Conservation (phyloP, 495 filamentous ascomycete species). For the Hypomontagnella submonticulosa region DNA sequence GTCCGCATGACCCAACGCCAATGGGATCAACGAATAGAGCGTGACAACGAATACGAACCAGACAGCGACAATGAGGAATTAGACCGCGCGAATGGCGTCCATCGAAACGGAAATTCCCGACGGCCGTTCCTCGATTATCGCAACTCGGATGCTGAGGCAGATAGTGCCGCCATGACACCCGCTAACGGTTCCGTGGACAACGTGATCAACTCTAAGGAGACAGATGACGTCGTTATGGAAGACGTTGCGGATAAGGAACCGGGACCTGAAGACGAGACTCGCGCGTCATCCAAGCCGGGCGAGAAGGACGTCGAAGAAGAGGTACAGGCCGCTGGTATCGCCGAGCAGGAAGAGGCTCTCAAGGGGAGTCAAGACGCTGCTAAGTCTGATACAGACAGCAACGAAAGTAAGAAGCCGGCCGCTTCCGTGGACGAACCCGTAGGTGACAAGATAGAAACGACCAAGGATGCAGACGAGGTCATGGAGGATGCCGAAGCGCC, state of each 20-base stretch:
- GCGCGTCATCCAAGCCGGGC: slow-evolving; percentile 47
- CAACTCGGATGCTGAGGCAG: slow-evolving; percentile 74
- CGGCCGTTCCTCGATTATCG: slow-evolving; percentile 77
- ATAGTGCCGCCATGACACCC: slow-evolving; percentile 69
- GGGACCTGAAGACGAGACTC: slow-evolving; percentile 38
- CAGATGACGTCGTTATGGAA: slow-evolving; percentile 73
- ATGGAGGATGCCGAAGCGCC: slow-evolving; percentile 43
- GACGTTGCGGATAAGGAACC: slow-evolving; percentile 58
- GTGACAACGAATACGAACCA: slow-evolving; percentile 77
- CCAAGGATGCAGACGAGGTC: slow-evolving; percentile 50
- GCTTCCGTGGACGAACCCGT: slow-evolving; percentile 7
- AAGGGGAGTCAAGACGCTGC: slow-evolving; percentile 28
- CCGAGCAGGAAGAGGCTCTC: slow-evolving; percentile 40
- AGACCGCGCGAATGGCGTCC: slow-evolving; percentile 76
- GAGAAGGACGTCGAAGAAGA: slow-evolving; percentile 51
- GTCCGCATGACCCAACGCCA: slow-evolving; percentile 81
- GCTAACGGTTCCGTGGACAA: slow-evolving; percentile 60
- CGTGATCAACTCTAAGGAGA: slow-evolving; percentile 62
- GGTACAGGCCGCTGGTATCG: slow-evolving; percentile 45
- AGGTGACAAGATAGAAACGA: slow-evolving; percentile 16
- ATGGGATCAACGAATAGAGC: slow-evolving; percentile 81
- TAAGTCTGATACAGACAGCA: slow-evolving; percentile 34
- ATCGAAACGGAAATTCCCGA: slow-evolving; percentile 68
- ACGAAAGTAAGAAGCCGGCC: slow-evolving; percentile 39
- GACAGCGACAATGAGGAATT: slow-evolving; percentile 91